These are phyloP conservation scores for Microdochium paspali DNA, from an alignment of 2,329 filamentous ascomycete genomes.

Conservation along the genomic window DNA sequence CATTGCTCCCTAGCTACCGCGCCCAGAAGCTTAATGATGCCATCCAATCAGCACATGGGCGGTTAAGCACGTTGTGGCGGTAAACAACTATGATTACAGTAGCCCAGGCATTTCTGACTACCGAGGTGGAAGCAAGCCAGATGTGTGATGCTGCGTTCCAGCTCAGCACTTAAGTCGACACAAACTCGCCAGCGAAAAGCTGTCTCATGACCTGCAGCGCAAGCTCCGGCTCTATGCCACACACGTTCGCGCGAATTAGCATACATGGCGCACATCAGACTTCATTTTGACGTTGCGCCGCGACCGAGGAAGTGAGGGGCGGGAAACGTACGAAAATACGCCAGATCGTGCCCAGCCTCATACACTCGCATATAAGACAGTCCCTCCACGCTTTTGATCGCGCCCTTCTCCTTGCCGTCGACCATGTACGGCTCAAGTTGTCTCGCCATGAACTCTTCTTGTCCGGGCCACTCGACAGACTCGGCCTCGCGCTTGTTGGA, in stretches of 20 bases:
- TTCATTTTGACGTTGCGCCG: background rate
- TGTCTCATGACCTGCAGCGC: background rate
- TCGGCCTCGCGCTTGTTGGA: conserved; percentile 38
- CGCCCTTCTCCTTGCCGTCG: conserved; percentile 32
- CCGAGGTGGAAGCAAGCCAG: too few species aligned
- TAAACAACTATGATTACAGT: too few species aligned
- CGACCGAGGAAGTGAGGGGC: background rate
- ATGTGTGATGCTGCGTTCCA: too few species aligned
- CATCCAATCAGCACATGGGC: too few species aligned
- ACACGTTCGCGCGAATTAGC: too few species aligned
- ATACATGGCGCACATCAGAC: too few species aligned
- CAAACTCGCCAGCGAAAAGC: background rate
- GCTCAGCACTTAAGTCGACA: background rate
- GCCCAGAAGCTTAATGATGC: too few species aligned
- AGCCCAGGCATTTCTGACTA: too few species aligned
- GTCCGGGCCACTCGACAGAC: conserved; percentile 29
- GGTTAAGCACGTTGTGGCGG: too few species aligned
- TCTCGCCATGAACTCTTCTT: conserved; percentile 27
- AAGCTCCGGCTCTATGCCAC: background rate
- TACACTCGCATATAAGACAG: conserved; percentile 38
- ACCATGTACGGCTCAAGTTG: conserved; percentile 34
- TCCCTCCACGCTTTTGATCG: conserved; percentile 39
- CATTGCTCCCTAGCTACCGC: too few species aligned
- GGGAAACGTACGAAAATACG: conserved; percentile 31
- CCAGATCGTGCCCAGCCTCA: conserved; percentile 31